These are phyloP conservation scores for Leccinum subatratum DNA, from an alignment of 1,284 basidiomycete species.

Conservation along the genomic window DNA sequence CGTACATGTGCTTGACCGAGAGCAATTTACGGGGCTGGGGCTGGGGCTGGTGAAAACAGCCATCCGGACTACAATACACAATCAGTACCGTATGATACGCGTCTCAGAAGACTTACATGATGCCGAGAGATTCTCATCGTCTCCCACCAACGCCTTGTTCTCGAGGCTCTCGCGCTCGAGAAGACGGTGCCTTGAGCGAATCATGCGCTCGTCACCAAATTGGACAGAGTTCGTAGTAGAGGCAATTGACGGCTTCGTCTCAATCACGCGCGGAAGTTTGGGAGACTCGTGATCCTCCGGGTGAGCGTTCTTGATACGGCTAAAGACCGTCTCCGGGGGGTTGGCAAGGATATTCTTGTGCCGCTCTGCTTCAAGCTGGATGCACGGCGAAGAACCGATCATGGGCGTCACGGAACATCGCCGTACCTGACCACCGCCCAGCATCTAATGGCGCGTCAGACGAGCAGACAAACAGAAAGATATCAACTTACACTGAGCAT, in stretches of 20 bases:
- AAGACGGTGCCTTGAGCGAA: slow-evolving; percentile 54
- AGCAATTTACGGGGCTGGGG: no score
- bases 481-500: slow-evolving; percentile 63
- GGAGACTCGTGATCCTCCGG: slow-evolving; percentile 34
- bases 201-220: slow-evolving; percentile 66
- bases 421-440: slow-evolving; percentile 69
- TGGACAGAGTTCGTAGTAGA: slow-evolving; percentile 52
- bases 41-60: slow-evolving; percentile 51
- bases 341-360: slow-evolving; percentile 46
- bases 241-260: slow-evolving; percentile 54
- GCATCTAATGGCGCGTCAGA: slow-evolving; percentile 50
- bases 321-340: slow-evolving; percentile 29
- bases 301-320: slow-evolving; percentile 24
- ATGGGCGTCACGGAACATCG: slow-evolving; percentile 57
- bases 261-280: slow-evolving; percentile 43
- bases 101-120: slow-evolving; percentile 43
- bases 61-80: slow-evolving; percentile 36
- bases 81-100: slow-evolving; percentile 6
- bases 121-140: slow-evolving; percentile 56
- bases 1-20: no score
- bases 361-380: slow-evolving; percentile 50
- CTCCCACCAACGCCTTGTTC: slow-evolving; percentile 51
- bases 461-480: slow-evolving; percentile 2
- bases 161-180: slow-evolving; percentile 65
- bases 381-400: slow-evolving; percentile 69